Evolutionary conservation across 441 rosid species (phyloP), one percentile per base, ranked within the genome.

Genomic region (Bruguiera hainesii): DNA sequence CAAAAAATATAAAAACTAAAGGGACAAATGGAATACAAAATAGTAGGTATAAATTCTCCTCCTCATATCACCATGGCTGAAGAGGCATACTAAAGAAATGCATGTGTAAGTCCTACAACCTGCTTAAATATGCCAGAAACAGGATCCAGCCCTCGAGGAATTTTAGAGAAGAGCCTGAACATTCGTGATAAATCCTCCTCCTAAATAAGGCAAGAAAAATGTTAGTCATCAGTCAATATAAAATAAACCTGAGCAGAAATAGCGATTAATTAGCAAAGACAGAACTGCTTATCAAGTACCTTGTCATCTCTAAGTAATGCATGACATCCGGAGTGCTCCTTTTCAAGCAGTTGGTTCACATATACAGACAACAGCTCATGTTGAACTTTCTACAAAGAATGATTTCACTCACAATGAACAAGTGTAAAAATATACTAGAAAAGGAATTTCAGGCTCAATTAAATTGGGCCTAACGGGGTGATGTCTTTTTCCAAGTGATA

Each of bases 171-270:
- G 68, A 92, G 99, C 82, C 95, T 84, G 79, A 88, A 90, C 97
- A 92, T 92, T 80, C 99, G 83, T 72, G 98, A 95, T 67, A 95
- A 87, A 76, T 95, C 98, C 57, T 87, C 96, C 72, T 87, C 96
- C 99, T 94, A 69, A 29, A 57, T 73, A 50, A 69, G 31, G 28
- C 16, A 46, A 37, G 21, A 18, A 28, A 63, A 18, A 13, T 11
- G 23, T 35, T 16, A 21, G 49, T 51, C 31, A 26, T 57, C 52
- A 26, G 35, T 48, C n/a, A 55, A 46, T 33, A 49, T 48, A 39
- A n/a, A 62, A 68, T 61, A 55, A 67, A 21, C 6, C 52, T 28
- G 66, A 56, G 57, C 58, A 63, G 51, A 21, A 69, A 30, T 29
- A n/a, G 7, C 15, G 26, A 21, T 30, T 4, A 53, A 16, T 63